Evolutionary conservation across 805 yeast species (phyloP), one percentile per base, ranked within the genome.

Genomic region (Candida odintsovae): DNA sequence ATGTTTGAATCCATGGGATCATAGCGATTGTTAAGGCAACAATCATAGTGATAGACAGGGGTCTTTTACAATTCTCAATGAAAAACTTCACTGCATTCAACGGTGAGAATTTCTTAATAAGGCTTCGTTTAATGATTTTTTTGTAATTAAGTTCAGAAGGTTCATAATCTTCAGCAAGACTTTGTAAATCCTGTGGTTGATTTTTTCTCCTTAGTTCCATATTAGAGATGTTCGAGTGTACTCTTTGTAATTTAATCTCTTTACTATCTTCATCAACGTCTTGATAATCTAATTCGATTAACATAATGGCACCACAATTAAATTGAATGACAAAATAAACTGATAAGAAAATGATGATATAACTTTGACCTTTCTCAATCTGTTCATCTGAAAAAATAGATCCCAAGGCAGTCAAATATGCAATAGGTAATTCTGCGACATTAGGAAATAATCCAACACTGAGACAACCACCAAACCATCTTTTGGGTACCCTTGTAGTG

Each of bases 1-100:
- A 68, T 0, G 90, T 86, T 53, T 83, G 82, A 4, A 85, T 76
- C 77, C 97, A 94, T 1, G 97, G 97, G 20, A 94, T 77, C 84
- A 92, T 86, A 5, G 94, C 79, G 18, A 88, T 70, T 1, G 72
- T 69, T 40, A 92, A 67, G 0, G 90, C 77, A 0, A 80, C 40
- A 11, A 90, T 73, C 21, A 90, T 74, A 1, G 95, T 69, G 23
- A 86, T 51, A 2, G 96, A 82, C 29, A 82, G 81, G 1, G 97
- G 97, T 44, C 88, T 76, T 41, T 71, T 58, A 53, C 84, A 78
- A 61, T 83, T 86, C 48, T 77, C 75, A 4, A 68, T 20, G 44
- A 73, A 62, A 49, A 66, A 71, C 2, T 33, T 33, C 12, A 33
- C 8, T 3, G 20, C 18, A 8, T 11, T 18, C 36, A 33, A 3